Conservation (phyloP, 2,329 filamentous ascomycete species). For the Apiospora aurea region DNA sequence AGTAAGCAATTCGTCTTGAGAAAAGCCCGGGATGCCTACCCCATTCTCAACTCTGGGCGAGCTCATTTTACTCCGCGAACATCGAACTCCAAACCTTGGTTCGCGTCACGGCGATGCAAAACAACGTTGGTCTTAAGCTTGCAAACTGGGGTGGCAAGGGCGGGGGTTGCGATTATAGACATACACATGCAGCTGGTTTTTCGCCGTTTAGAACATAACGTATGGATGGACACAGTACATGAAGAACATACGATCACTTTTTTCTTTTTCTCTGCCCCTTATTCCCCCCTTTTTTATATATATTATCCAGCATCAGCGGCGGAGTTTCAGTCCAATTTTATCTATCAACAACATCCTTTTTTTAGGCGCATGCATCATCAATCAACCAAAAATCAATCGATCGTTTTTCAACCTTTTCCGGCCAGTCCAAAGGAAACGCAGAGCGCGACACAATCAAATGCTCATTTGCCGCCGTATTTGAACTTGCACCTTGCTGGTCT, state of each 20-base stretch:
- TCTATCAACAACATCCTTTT: neutral
- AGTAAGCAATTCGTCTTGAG: neutral
- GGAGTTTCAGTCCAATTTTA: conserved; percentile 13
- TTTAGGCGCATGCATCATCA: conserved; percentile 10
- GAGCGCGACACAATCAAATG: neutral
- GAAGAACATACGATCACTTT: conserved; percentile 13
- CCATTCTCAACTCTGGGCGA: neutral
- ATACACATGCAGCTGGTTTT: neutral
- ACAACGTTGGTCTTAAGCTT: neutral
- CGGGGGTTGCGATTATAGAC: neutral
- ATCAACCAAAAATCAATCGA: neutral
- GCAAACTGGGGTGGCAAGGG: neutral
- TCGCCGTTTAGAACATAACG: neutral
- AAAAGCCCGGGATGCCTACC: neutral
- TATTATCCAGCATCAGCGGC: conserved; percentile 17
- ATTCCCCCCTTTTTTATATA: neutral
- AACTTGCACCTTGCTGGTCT: neutral
- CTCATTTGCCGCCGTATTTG: neutral
- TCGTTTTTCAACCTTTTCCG: neutral
- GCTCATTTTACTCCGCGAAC: neutral
- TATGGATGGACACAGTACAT: conserved; percentile 13
- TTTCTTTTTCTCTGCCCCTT: neutral
- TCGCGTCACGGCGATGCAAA: neutral
- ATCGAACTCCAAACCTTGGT: neutral
- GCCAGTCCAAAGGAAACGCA: neutral